Evolutionary conservation across 345 rosid species (phyloP).

Genomic region (Turnera subulata): DNA sequence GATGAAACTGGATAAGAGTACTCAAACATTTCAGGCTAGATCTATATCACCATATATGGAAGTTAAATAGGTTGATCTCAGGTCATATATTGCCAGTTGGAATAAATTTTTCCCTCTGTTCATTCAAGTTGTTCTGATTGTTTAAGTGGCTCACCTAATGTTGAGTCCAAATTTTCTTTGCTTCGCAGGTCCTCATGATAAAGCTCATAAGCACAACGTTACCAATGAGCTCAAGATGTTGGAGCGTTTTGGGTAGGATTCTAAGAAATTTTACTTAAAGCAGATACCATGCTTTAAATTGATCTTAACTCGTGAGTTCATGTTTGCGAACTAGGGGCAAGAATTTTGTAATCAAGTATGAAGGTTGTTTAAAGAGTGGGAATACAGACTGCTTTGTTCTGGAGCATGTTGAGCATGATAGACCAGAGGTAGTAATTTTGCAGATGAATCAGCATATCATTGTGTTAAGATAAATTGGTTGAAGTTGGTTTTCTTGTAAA

Average conservation of each 20-base stretch:
- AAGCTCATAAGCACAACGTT: constrained; percentile 62
- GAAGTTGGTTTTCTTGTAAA: constrained; percentile 10
- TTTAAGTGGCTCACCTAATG: constrained; percentile 12
- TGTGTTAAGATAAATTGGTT: constrained; percentile 14
- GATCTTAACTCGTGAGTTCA: constrained; percentile 3
- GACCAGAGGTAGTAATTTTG: constrained; percentile 69
- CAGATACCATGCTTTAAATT: neutral
- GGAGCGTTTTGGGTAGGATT: constrained; percentile 85
- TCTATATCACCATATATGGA: no score
- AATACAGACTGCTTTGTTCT: constrained; percentile 78
- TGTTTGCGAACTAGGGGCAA: constrained; percentile 63
- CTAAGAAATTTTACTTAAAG: neutral
- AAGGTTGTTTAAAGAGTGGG: constrained; percentile 72
- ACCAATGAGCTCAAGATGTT: constrained; percentile 79
- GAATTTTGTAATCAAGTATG: constrained; percentile 68
- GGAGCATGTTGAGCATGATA: constrained; percentile 87
- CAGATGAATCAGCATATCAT: constrained; percentile 1
- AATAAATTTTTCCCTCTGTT: neutral
- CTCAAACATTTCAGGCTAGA: no score
- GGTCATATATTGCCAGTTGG: no score
- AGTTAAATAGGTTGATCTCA: no score
- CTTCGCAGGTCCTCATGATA: constrained; percentile 75
- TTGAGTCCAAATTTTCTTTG: neutral
- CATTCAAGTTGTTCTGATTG: neutral
- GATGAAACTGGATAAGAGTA: no score